Base-by-base conservation (phyloP, 2,329 filamentous ascomycete genomes). In the Clarireedia homoeocarpa region DNA sequence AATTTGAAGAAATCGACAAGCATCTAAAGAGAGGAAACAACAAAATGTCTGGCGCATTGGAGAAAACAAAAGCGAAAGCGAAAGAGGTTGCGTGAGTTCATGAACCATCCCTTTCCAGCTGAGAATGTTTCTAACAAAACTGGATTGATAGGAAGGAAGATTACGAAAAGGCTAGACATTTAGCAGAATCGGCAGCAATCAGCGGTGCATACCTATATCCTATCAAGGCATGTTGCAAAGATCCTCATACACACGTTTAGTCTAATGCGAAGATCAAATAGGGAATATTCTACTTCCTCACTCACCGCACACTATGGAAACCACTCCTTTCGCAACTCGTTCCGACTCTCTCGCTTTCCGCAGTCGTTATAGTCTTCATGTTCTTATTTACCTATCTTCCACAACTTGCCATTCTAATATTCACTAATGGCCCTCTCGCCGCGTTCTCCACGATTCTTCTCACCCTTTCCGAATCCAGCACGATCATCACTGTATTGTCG, bases 191-290 rank as follows among this genome's bases (percentile, higher is more conserved):
- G 66, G 88, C 89, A 34, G 81, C 84, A 51, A 82, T 78, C 64
- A 95, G 90, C 61, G 82, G 84, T 50, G 83, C 91, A 24, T 96
- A 94, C 69, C 72, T 95, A 61, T 96, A 96, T 72, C 92, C 92
- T 26, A 78, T 96, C 72, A 91, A 80, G 75, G 78, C 80, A 68
- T 34, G 59, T 53, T 20, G 30, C 14, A 39, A 9, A 6, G 15
- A n/a, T 24, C 9, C 24, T 20, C 10, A n/a, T 27, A 24, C 30
- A 38, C 17, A 56, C 40, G 40, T 48, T 45, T 26, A 53, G 15
- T 47, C 44, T 58, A 40, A 57, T 15, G 14, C 14, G 20, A 59
- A 51, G 48, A 51, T 9, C 20, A n/a, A 58, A 63, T 15, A 81
- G 77, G 82, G 82, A 2, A 80, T 85, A 52, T 63, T 77, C 66